Evolutionary conservation across 2,329 filamentous ascomycete genomes (phyloP), one percentile per base, ranked within the genome.

Genomic region (Lasiodiplodia citricola): DNA sequence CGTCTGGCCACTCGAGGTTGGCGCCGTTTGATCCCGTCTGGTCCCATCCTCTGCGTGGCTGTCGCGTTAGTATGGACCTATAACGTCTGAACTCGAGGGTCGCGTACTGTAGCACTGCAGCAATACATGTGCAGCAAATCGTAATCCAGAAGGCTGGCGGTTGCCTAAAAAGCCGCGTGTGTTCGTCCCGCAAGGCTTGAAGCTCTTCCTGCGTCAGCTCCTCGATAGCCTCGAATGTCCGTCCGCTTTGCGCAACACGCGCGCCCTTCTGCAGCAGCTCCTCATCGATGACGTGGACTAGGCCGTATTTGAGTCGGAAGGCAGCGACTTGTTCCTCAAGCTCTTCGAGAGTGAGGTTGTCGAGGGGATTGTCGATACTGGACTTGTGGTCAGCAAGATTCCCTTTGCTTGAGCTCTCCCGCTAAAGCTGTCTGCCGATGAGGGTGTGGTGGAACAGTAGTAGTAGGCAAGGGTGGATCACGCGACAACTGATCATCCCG

Each of bases 171-270:
- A 89, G 90, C 83, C 92, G 89, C 31, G 87, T 81, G 44, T 85
- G 82, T 77, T 93, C 91, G 68, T 89, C 83, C 44, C 82, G 82
- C 21, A 95, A 83, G 16, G 83, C 84, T 31, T 84, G 80, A 69
- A 89, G 86, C 75, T 92, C 90, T 0, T 83, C 81, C n/a, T 89
- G 84, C 66, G 84, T 81, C 1, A 94, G 84, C 13, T 87, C 86
- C 60, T 87, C 81, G 66, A 93, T 84, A 38, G 85, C 81, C 69
- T 92, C 90, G 75, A 86, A 92, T 31, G 84, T 83, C 5, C 82
- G 80, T 0, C 91, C 91, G 72, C 90, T 88, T 76, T 92, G 91
- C 2, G 92, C 92, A 23, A 94, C 86, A 16, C 95, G 83, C 3
- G 92, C 92, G 35, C 91, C 92, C 73, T 90, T 90, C 64, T 87